Evolutionary conservation across 108 stramenopile genomes (phyloP).

Genomic region (Skeletonema menzelii): DNA sequence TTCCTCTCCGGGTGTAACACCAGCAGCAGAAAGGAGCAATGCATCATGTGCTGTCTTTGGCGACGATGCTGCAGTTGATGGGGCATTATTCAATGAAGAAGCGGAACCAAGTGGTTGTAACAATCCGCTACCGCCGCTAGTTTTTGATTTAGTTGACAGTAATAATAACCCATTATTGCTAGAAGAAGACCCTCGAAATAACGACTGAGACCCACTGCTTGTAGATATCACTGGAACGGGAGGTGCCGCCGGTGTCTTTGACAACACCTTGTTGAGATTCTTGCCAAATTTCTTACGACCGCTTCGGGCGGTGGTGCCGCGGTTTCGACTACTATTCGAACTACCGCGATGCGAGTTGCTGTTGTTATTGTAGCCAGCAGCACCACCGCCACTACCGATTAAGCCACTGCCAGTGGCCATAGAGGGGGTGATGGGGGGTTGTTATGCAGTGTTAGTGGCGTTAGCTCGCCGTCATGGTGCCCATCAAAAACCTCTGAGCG

Average conservation of each 20-base stretch:
- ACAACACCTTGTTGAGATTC: constrained; percentile 80
- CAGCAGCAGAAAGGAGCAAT: constrained; percentile 26
- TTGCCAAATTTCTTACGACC: constrained; percentile 73
- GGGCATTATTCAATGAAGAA: constrained; percentile 1
- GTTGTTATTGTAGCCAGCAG: background rate
- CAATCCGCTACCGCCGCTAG: constrained; percentile 20
- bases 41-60: constrained; percentile 40
- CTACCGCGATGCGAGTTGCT: background rate
- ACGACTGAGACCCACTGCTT: constrained; percentile 17
- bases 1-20: constrained; percentile 6
- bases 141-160: constrained; percentile 71
- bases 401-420: constrained; percentile 1
- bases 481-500: no score
- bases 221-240: constrained; percentile 39
- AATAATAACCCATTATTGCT: constrained; percentile 73
- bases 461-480: background rate
- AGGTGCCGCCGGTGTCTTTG: constrained; percentile 61
- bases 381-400: constrained; percentile 3
- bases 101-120: constrained; percentile 35
- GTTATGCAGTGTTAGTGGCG: background rate
- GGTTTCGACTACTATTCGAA: background rate
- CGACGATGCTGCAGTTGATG: constrained; percentile 30
- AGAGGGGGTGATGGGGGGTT: background rate
- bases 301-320: background rate
- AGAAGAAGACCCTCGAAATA: constrained; percentile 25